Base-by-base conservation (phyloP, 1,139 yeast species). In the Taphrina pruni region DNA sequence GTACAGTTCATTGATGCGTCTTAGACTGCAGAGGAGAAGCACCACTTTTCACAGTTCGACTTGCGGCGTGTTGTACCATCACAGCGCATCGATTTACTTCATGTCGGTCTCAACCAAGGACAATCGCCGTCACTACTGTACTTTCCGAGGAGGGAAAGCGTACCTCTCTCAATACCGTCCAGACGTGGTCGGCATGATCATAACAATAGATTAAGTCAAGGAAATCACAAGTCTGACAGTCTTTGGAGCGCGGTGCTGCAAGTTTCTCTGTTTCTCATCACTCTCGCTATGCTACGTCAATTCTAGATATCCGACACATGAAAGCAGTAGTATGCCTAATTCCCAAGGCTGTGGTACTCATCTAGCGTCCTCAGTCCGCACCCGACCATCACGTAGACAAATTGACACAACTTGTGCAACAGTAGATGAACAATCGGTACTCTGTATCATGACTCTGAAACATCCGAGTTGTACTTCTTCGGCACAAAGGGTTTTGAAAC, bases 191-290 rank as follows among this genome's bases (percentile, higher is more conserved):
- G 26, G 26, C 1, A 26, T 4, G 26, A 26, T 4, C 1, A 26
- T 26, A 39, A 9, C 5, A 39, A 11, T 39, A 11, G 43, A 5
- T 39, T 5, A 2, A 39, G 43, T 6, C 43, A 39, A 39, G 11
- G 43, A 14, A 39, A 11, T 26, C 32, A 26, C 43, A 14, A 45
- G 48, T 12, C 3, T 50, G 36, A 11, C 2, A 50, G n/a, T 21
- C 36, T 50, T 38, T 11, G 6, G 54, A 21, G 54, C 2, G 54
- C 54, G n/a, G 54, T 21, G n/a, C 14, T 50, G 14, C 54, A 50
- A 17, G 20, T 50, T 26, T 21, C n/a, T 21, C 11, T n/a, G 11
- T 20, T 50, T 3, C 36, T 21, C 12, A 11, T 50, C n/a, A 35
- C 21, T 21, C n/a, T 21, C 36, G 32, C 3, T 2, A 8, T 50